phyloP scores from a whole-genome alignment of 176 grass and related monocot species.

The Juncus inflexus region DNA sequence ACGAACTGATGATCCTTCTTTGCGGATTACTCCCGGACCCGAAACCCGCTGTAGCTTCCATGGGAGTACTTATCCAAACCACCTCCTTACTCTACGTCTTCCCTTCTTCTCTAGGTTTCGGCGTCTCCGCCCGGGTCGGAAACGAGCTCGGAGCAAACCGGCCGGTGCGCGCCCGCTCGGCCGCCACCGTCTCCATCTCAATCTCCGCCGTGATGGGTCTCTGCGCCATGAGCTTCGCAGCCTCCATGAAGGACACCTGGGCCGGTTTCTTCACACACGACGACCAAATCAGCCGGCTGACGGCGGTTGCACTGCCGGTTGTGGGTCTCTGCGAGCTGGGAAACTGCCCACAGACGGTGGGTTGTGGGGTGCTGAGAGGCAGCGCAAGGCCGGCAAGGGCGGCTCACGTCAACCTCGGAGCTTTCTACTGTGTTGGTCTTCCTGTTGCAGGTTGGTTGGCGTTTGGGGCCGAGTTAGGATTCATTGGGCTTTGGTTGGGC shows the following conservation, averaged over 20 bases:
- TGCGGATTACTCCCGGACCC: slow-evolving; percentile 84
- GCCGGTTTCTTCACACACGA: slow-evolving; percentile 74
- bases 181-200: slow-evolving; percentile 53
- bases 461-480: slow-evolving; percentile 58
- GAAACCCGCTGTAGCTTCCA: slow-evolving; percentile 80
- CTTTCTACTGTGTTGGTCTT: slow-evolving; percentile 96
- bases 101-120: slow-evolving; percentile 77
- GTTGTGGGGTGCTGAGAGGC: slow-evolving; percentile 82
- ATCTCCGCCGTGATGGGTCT: slow-evolving; percentile 57
- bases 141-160: slow-evolving; percentile 95
- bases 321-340: slow-evolving; percentile 96
- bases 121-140: slow-evolving; percentile 78
- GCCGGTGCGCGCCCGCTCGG: slow-evolving; percentile 40
- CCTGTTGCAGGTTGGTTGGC: slow-evolving; percentile 57
- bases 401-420: slow-evolving; percentile 85
- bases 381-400: slow-evolving; percentile 70
- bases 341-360: slow-evolving; percentile 97
- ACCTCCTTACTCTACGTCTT: slow-evolving; percentile 93
- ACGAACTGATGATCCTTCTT: slow-evolving; percentile 93
- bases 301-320: slow-evolving; percentile 60
- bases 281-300: slow-evolving; percentile 55
- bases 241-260: slow-evolving; percentile 53
- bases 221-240: slow-evolving; percentile 64
- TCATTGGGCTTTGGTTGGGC: slow-evolving; percentile 77
- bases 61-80: slow-evolving; percentile 98